Evolutionary conservation across 768 basidiomycete genomes (phyloP).

Genomic region (Naganishia onofrii): DNA sequence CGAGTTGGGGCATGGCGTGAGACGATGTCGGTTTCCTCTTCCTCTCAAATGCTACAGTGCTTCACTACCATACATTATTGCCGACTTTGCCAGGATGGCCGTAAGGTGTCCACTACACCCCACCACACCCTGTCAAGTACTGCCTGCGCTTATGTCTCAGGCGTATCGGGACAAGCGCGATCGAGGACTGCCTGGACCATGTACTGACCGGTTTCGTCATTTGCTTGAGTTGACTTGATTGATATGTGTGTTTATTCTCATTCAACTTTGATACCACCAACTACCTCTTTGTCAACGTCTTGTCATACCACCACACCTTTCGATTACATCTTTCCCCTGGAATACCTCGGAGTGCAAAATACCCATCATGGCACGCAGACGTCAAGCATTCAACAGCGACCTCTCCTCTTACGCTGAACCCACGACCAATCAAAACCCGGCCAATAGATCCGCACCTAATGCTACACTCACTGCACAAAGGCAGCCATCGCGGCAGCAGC

Average conservation of each 20-base stretch:
- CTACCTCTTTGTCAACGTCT: too few species aligned
- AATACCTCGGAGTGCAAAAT: background rate
- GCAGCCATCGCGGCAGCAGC: background rate
- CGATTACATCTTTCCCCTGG: too few species aligned
- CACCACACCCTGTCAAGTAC: too few species aligned
- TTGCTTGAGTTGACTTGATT: too few species aligned
- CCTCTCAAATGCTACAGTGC: too few species aligned
- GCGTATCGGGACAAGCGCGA: background rate
- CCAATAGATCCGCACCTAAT: constrained; percentile 13
- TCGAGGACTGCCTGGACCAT: background rate
- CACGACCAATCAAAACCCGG: constrained; percentile 19
- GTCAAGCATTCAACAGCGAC: constrained; percentile 27
- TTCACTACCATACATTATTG: too few species aligned
- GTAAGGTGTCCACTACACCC: too few species aligned
- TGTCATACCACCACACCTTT: too few species aligned
- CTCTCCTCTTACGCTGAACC: constrained; percentile 14
- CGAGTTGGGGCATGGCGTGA: too few species aligned
- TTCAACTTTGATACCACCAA: too few species aligned
- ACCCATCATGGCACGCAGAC: constrained; percentile 27
- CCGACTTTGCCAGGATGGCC: background rate
- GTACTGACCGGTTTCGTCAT: constrained; percentile 2
- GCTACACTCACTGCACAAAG: background rate
- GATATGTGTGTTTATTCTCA: too few species aligned
- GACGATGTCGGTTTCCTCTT: too few species aligned
- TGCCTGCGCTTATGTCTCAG: background rate